Base-by-base conservation (phyloP, 2,329 filamentous ascomycete species). In the Neofusicoccum ribis region DNA sequence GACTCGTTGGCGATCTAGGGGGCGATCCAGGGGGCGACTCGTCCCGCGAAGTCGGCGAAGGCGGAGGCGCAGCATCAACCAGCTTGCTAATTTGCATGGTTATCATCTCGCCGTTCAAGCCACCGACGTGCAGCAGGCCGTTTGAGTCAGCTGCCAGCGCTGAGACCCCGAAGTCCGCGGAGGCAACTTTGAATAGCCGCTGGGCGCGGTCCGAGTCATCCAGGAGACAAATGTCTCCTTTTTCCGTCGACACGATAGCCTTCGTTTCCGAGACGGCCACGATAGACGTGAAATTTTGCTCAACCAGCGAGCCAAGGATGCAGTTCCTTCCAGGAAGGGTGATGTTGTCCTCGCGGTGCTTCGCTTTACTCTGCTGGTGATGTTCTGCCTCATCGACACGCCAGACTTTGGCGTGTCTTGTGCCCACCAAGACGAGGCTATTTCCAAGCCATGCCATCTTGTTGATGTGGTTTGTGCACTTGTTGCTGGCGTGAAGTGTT, bases 351-450 rank as follows among this genome's bases (percentile, higher is more conserved):
- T 78, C 74, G 66, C 74, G 75, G 65, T 74, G 74, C 37, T 76
- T 75, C 6, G 69, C 60, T 64, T 74, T 77, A 12, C 70, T 67
- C 0, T 70, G 63, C 23, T 91, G 89, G 23, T 90, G 90, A 5
- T 80, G 79, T 47, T 74, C 81, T 65, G 72, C 79, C 31, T 94
- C 92, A 41, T 95, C 91, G 11, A 95, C 85, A 70, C 89, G 89
- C 95, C 95, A 99, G 59, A 96, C 86, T 78, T 97, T 98, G 76
- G 97, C 88, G 79, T 97, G 94, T 31, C 95, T 88, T 60, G 95
- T 90, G 14, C 95, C 95, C 27, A 95, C 87, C 23, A 94, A 97
- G 66, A 99, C 83, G 61, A 99, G 84, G 69, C 80, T 91, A 70
- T 85, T 90, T 11, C 93, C 93, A 78, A 97, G 87, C 94, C 95